A percentile compares a stretch with the other conserved stretches of the same genome.
phyloP scores from a whole-genome alignment of 2,329 filamentous ascomycete species.

The Didymella pinodella region DNA sequence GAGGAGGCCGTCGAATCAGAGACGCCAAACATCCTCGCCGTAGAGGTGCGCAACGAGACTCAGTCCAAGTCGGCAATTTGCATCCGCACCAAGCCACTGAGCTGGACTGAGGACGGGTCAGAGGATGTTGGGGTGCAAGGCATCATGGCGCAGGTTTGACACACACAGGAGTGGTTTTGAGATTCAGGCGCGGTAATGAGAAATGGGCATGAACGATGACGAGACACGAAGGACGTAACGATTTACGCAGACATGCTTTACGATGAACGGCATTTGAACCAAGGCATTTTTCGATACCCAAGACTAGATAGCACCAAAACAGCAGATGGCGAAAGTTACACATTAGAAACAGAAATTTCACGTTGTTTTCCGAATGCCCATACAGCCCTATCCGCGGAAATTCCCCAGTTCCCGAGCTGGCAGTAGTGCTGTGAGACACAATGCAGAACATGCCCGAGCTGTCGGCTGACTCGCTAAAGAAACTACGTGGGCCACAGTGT shows the following conservation, averaged over 20 bases:
- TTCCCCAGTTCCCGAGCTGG: background rate
- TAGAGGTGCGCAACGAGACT: background rate
- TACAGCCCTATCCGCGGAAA: too few relatives aligned
- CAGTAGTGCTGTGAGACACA: background rate
- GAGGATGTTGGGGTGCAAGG: slow-evolving; percentile 26
- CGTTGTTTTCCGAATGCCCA: background rate
- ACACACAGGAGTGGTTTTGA: background rate
- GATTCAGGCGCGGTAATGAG: background rate
- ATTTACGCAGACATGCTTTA: slow-evolving; percentile 12
- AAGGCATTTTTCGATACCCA: slow-evolving; percentile 7
- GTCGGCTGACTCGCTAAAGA: background rate
- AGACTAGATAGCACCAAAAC: slow-evolving; percentile 2
- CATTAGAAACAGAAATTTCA: background rate
- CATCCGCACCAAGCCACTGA: slow-evolving; percentile 7
- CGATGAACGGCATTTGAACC: background rate
- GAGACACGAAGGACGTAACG: background rate
- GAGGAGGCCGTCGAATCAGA: slow-evolving; percentile 64
- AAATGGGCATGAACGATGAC: background rate
- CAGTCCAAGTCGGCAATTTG: slow-evolving; percentile 9
- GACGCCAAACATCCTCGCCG: slow-evolving; percentile 45
- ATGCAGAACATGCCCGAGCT: background rate
- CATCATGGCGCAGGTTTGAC: slow-evolving; percentile 43
- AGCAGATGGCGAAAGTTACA: background rate
- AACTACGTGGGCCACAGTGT: background rate
- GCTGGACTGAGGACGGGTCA: slow-evolving; percentile 12